Evolutionary conservation across 306 rosid genomes (phyloP).

Genomic region (Cyamopsis tetragonoloba): DNA sequence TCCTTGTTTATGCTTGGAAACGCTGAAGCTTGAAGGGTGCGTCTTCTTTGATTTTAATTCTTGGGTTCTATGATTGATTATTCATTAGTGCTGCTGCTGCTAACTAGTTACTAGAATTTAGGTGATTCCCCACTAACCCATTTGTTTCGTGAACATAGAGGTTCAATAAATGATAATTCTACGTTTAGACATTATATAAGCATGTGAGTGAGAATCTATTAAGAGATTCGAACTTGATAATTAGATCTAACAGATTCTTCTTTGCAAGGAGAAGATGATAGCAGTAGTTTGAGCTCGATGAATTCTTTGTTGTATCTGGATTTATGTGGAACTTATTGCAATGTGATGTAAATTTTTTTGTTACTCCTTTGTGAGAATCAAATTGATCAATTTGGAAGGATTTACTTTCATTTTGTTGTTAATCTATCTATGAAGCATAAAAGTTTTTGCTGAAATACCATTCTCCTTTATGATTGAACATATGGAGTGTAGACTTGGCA

Average conservation of each 20-base stretch:
- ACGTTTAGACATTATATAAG: neutral
- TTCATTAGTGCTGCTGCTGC: neutral
- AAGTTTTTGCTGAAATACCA: neutral
- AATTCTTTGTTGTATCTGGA: neutral
- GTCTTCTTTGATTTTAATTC: neutral
- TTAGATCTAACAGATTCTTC: slow-evolving; percentile 28
- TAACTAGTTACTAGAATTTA: slow-evolving; percentile 8
- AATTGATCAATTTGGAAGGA: neutral
- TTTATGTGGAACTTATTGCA: slow-evolving; percentile 11
- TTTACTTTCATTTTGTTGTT: neutral
- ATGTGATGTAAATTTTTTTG: slow-evolving; percentile 4
- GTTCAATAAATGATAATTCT: slow-evolving; percentile 22
- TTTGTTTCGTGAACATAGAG: slow-evolving; percentile 52
- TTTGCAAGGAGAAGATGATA: neutral
- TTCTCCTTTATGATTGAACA: neutral
- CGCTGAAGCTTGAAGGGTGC: slow-evolving; percentile 32
- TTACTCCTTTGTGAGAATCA: slow-evolving; percentile 23
- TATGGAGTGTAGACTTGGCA: too few species aligned
- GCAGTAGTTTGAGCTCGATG: neutral
- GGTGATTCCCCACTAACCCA: slow-evolving; percentile 38
- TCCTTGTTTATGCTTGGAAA: slow-evolving; percentile 84
- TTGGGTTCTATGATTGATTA: neutral
- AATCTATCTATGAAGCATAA: neutral
- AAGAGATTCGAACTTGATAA: neutral
- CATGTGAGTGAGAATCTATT: slow-evolving; percentile 15